Evolutionary conservation across 129 eudicot genomes (phyloP).

Genomic region (Arctium minus): DNA sequence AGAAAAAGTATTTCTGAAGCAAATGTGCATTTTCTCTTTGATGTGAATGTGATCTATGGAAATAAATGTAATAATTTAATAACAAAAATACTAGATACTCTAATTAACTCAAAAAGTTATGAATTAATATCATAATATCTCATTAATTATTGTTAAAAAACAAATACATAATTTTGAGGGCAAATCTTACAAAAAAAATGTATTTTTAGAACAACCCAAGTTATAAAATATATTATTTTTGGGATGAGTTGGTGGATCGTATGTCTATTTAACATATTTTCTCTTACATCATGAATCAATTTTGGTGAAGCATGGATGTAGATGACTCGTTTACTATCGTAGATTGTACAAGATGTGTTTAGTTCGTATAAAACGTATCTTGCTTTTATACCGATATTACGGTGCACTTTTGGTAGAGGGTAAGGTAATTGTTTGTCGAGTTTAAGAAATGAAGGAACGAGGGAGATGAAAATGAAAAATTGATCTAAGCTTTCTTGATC

Average conservation of each 20-base stretch:
- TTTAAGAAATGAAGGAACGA: not conserved
- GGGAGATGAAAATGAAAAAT: not conserved
- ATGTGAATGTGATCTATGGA: slow-evolving; percentile 13
- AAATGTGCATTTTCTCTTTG: not conserved
- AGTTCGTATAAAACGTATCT: not conserved
- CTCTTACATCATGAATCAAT: not conserved
- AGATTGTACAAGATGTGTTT: not conserved
- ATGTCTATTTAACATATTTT: not conserved
- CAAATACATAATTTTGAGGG: not conserved
- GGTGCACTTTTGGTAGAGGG: not conserved
- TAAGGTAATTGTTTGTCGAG: not conserved
- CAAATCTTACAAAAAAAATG: not conserved
- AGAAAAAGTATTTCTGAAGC: slow-evolving; percentile 17
- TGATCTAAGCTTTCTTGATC: not conserved
- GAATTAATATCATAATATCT: not conserved
- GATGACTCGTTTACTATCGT: not conserved
- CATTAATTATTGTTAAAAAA: not conserved
- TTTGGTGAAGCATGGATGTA: not conserved
- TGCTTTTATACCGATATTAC: not conserved
- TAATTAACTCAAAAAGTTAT: not conserved
- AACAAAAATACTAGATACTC: not conserved
- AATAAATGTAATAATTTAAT: not conserved
- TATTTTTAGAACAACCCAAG: not conserved
- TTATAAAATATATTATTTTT: not conserved
- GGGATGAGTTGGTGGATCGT: too few relatives aligned